Percentiles rank a stretch among this genome's conserved stretches.
phyloP scores from a whole-genome alignment of 1,284 basidiomycete species.

The Golubevia pallescens region DNA sequence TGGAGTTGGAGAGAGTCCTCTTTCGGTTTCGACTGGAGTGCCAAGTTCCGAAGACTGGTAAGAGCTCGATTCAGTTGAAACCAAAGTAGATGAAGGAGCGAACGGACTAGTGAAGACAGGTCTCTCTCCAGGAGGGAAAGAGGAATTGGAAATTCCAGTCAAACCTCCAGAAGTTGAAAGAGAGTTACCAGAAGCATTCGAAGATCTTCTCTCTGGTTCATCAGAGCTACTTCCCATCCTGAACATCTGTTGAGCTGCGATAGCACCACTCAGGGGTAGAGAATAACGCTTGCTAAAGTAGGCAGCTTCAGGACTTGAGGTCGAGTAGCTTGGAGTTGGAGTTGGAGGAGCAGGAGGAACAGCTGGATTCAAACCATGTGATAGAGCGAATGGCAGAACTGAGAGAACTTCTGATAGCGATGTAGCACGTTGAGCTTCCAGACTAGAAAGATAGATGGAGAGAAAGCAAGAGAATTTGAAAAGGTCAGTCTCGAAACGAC shows the following conservation, averaged over 20 bases:
- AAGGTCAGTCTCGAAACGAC: background rate
- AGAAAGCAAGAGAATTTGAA: background rate
- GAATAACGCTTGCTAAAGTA: constrained; percentile 47
- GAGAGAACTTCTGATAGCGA: constrained; percentile 19
- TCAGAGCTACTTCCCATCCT: too few species aligned
- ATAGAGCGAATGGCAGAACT: constrained; percentile 39
- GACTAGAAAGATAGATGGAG: constrained; percentile 12
- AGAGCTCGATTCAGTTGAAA: too few species aligned
- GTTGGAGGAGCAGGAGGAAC: constrained; percentile 46
- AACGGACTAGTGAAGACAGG: constrained; percentile 25
- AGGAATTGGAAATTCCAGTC: constrained; percentile 4
- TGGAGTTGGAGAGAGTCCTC: background rate
- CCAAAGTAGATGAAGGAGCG: constrained; percentile 10
- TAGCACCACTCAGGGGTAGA: constrained; percentile 32
- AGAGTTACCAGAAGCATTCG: too few species aligned
- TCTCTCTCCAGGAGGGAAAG: constrained; percentile 7
- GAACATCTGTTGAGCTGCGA: too few species aligned
- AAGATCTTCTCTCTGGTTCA: too few species aligned
- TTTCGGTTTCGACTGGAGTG: background rate
- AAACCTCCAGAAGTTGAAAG: too few species aligned
- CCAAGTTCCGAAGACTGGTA: background rate
- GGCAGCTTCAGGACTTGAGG: constrained; percentile 17
- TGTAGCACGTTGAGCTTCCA: constrained; percentile 31
- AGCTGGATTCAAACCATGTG: constrained; percentile 40
- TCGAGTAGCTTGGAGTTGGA: constrained; percentile 27